Conservation (phyloP, 768 basidiomycete species). For the Amanita jacksonii region DNA sequence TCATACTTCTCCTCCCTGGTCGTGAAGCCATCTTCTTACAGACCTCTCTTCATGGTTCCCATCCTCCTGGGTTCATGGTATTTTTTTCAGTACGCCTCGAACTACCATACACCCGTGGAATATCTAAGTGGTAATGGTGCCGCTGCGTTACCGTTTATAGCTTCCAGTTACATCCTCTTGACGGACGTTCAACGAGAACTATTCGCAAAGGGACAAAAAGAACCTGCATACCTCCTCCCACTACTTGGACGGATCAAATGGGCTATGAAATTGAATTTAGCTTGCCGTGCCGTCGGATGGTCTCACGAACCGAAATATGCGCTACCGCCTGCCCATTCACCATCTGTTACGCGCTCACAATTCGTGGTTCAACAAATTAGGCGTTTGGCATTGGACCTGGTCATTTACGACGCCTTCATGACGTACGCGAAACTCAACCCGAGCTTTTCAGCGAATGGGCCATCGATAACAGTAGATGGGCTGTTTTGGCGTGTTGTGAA, state of each 20-base stretch:
- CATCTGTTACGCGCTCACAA: slow-evolving; percentile 13
- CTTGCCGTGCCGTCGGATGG: slow-evolving; percentile 26
- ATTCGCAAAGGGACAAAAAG: slow-evolving; percentile 1
- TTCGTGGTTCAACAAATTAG: slow-evolving; percentile 16
- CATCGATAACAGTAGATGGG: slow-evolving; percentile 8
- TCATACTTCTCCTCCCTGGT: slow-evolving; percentile 6
- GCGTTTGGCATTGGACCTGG: slow-evolving; percentile 9
- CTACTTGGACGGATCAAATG: slow-evolving; percentile 16
- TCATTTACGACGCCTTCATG: slow-evolving; percentile 15
- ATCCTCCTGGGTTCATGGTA: slow-evolving; percentile 6
- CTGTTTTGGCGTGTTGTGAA: slow-evolving; percentile 10
- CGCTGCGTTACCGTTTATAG: slow-evolving; percentile 3
- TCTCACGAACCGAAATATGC: slow-evolving; percentile 18
- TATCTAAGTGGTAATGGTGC: slow-evolving; percentile 11
- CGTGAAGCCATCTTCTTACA: slow-evolving; percentile 9
- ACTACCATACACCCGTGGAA: slow-evolving; percentile 6
- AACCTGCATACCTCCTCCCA: slow-evolving; percentile 6
- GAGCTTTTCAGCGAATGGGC: slow-evolving; percentile 10
- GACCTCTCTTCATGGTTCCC: slow-evolving; percentile 11
- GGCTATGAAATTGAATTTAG: slow-evolving; percentile 21
- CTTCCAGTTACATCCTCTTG: slow-evolving; percentile 9
- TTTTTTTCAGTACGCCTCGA: slow-evolving; percentile 5
- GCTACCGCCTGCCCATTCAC: slow-evolving; percentile 12
- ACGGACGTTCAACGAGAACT: slow-evolving; percentile 10
- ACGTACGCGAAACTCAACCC: slow-evolving; percentile 10